Base-by-base conservation (phyloP, 2,329 filamentous ascomycete species). In the Clarireedia sp. region DNA sequence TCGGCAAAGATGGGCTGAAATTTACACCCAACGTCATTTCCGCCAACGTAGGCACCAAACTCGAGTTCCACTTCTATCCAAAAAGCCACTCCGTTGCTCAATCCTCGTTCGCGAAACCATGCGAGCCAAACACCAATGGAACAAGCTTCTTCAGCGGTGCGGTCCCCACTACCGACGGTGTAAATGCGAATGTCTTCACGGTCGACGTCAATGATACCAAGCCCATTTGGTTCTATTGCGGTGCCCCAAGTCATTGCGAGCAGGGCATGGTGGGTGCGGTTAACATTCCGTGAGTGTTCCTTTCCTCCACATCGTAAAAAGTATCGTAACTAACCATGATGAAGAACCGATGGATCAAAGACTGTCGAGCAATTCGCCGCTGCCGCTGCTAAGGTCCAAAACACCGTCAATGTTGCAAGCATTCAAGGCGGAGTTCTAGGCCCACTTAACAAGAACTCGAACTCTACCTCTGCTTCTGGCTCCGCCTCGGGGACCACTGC, bases 61-160 rank as follows among this genome's bases (percentile, higher is more conserved):
- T 82, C 56, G 77, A 81, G 69, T 82, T 75, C 71, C 75, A 78
- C 63, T 82, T 77, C 71, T 74, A 74, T 59, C 73, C 78, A 8
- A 64, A 61, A 56, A 78, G 76, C 69, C 79, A 81, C 72, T 74
- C 73, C 17, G 70, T 81, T 43, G 72, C 70, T 2, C 69, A 74
- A 60, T 65, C 64, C 17, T 61, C 62, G 33, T 72, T 72, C 47
- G 62, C 59, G 16, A 59, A 57, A 3, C 70, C 70, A 7, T 72
- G 70, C 56, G 26, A 49, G 17, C 70, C 69, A 16, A 48, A 66
- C 17, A 54, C 55, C 14, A 59, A 64, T 33, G 55, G 58, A 19
- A 66, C 67, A 16, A 54, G 54, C 17, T 66, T 65, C 55, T 66
- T 57, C 51, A 62, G 60, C 41, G 64, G 64, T 2, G 46, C 44